Percentiles rank a stretch among this genome's conserved stretches.
These are phyloP conservation scores for Cladobotryum protrusum DNA, from an alignment of 2,329 filamentous ascomycete species.

Conservation along the genomic window DNA sequence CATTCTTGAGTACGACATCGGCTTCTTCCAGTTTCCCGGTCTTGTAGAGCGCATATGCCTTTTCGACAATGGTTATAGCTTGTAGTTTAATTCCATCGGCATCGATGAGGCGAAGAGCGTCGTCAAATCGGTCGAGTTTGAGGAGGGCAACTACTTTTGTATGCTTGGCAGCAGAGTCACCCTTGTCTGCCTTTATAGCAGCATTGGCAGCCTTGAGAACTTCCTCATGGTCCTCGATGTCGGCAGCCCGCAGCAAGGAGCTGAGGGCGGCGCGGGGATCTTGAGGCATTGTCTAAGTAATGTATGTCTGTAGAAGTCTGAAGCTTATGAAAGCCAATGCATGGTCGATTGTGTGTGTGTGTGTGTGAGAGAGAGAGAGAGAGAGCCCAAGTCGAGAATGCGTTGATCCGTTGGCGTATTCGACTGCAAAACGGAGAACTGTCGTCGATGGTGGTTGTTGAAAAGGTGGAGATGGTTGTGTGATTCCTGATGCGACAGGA, in stretches of 20 bases:
- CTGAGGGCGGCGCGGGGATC: slow-evolving; percentile 46
- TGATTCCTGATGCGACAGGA: too few relatives aligned
- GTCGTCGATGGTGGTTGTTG: too few relatives aligned
- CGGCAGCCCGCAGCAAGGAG: slow-evolving; percentile 47
- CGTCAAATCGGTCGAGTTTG: slow-evolving; percentile 76
- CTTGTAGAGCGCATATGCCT: slow-evolving; percentile 81
- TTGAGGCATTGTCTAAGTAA: slow-evolving; percentile 34
- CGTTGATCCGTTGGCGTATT: not conserved
- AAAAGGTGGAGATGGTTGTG: too few relatives aligned
- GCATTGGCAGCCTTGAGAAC: slow-evolving; percentile 59
- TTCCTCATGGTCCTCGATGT: slow-evolving; percentile 67
- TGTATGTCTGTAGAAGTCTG: not conserved
- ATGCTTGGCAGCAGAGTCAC: slow-evolving; percentile 55
- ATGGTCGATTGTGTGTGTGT: slow-evolving; percentile 10
- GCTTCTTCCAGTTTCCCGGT: slow-evolving; percentile 63
- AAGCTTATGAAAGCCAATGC: slow-evolving; percentile 3
- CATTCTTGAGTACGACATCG: slow-evolving; percentile 35
- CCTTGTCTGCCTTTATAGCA: slow-evolving; percentile 55
- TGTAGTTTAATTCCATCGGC: slow-evolving; percentile 57
- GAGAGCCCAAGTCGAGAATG: not conserved
- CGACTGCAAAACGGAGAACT: too few relatives aligned
- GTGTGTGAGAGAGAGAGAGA: not conserved
- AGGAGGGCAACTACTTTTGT: slow-evolving; percentile 69
- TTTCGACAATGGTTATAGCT: slow-evolving; percentile 58
- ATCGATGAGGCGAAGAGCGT: slow-evolving; percentile 64